Conservation (phyloP, 176 grass and related monocot species). For the Rhynchospora breviuscula region DNA sequence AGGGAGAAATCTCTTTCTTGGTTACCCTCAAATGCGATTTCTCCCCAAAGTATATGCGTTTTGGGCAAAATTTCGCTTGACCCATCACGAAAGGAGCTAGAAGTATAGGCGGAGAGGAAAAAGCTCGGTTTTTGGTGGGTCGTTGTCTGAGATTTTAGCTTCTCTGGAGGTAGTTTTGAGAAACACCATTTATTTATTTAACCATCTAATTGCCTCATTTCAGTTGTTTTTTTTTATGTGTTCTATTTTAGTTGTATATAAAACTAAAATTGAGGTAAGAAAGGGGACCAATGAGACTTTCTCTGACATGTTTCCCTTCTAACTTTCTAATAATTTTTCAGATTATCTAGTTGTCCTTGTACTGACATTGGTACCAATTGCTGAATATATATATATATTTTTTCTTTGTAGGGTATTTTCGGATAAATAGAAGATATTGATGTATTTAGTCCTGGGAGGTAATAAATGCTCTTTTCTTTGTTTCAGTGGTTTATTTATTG, state of each 20-base stretch:
- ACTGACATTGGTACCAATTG: background rate
- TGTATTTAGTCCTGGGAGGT: background rate
- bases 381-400: background rate
- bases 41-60: background rate
- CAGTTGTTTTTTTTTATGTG: background rate
- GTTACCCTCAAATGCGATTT: slow-evolving; percentile 10
- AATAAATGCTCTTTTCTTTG: background rate
- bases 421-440: background rate
- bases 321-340: background rate
- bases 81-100: background rate
- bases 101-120: background rate
- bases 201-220: background rate
- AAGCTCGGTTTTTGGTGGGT: background rate
- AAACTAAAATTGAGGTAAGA: background rate
- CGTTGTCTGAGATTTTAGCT: slow-evolving; percentile 5
- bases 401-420: background rate
- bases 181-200: background rate
- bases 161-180: background rate
- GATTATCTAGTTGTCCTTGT: background rate
- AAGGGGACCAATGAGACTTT: background rate
- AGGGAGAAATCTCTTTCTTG: background rate
- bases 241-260: background rate
- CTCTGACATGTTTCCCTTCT: background rate
- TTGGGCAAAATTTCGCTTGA: background rate
- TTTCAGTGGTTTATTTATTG: background rate